Base-by-base conservation (phyloP, 2,329 filamentous ascomycete species). In the Pseudogymnoascus sp. region DNA sequence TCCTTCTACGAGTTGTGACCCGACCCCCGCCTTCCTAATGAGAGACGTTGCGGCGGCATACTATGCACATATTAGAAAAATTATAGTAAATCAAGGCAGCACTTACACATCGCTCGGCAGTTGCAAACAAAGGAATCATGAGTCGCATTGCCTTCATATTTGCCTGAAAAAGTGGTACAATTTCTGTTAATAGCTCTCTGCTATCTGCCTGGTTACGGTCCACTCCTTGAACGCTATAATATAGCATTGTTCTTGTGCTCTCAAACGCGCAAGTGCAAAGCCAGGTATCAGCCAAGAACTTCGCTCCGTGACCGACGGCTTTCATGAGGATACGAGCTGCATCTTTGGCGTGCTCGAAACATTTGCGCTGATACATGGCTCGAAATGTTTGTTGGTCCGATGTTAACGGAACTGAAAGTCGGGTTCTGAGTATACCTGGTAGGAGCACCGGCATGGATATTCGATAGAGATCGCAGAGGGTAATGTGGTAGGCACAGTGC, bases 401-500 rank as follows among this genome's bases (percentile, higher is more conserved):
- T 20, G 67, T 65, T 34, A 76, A 74, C 60, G 76, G 75, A 1
- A 70, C 70, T 1, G 41, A 76, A 75, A 35, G 67, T 67, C n/a
- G 76, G 71, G 1, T 74, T 74, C 38, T 77, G 73, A 34, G 74
- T 70, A n/a, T 77, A 67, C 60, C 75, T 73, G 65, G 57, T 25
- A 78, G 78, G 4, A 78, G 68, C 41, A 75, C 72, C 0, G 77
- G 76, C 74, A 78, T 75, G 11, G 75, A 74, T 60, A 78, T 73
- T 28, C 77, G 75, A 66, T 78, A 79, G 2, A 79, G 70, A 63
- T 78, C 76, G 4, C 59, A 78, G 68, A 38, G 76, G 72, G 54
- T 76, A 77, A 65, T 78, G 75, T 78, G 74, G 57, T 77, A 78
- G 25, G 77, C 78, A 65, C 76, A 78, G 64, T 78, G 77, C 7